Evolutionary conservation across 768 basidiomycete species (phyloP).

Genomic region (Pleurotus djamor): DNA sequence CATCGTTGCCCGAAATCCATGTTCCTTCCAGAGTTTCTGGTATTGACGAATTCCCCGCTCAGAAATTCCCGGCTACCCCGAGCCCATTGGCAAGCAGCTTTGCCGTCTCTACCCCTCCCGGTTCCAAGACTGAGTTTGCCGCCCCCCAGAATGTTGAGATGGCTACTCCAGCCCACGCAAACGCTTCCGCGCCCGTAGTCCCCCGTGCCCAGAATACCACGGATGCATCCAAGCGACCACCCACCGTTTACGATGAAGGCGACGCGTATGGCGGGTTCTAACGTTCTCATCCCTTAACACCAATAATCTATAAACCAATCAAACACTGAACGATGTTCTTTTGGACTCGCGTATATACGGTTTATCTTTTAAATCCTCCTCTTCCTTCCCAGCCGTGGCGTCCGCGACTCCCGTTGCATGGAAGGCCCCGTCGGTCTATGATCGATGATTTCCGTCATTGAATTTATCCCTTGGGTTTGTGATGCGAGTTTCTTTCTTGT

Average conservation of each 20-base stretch:
- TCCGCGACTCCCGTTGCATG: background rate
- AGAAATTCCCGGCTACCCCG: slow-evolving; percentile 12
- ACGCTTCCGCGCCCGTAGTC: background rate
- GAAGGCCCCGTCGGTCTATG: background rate
- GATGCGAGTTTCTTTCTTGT: too few species aligned
- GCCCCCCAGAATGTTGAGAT: background rate
- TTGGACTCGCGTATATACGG: background rate
- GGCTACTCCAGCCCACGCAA: background rate
- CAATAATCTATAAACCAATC: background rate
- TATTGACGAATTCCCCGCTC: slow-evolving; percentile 15
- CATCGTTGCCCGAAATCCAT: slow-evolving; percentile 37
- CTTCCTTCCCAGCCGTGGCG: background rate
- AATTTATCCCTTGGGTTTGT: too few species aligned
- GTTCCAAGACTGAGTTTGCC: background rate
- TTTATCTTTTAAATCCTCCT: background rate
- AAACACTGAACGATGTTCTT: background rate
- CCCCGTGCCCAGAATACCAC: background rate
- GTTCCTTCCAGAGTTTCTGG: slow-evolving; percentile 26
- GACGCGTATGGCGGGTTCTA: slow-evolving; percentile 16
- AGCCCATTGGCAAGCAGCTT: slow-evolving; percentile 12
- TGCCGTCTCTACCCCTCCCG: background rate
- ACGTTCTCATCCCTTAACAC: background rate
- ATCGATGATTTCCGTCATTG: too few species aligned
- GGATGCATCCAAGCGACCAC: slow-evolving; percentile 29
- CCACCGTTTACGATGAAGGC: slow-evolving; percentile 8